A percentile compares a stretch with the other conserved stretches of the same genome.
Evolutionary conservation across 179 eudicot genomes (phyloP).

Genomic region (Spinacia oleracea): DNA sequence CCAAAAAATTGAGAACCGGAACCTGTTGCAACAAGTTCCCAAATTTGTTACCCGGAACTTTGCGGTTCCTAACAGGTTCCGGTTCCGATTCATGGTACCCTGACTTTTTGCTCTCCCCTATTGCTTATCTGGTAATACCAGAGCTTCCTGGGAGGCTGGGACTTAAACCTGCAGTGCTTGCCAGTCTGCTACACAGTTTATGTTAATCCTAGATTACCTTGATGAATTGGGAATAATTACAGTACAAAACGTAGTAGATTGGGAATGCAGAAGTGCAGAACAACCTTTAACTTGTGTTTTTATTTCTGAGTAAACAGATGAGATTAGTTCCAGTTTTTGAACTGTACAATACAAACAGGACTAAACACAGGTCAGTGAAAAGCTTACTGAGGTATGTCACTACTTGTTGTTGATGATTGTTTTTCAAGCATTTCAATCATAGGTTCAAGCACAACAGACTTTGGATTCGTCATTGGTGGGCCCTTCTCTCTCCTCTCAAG

Average conservation of each 20-base stretch:
- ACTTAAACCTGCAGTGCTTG: not conserved
- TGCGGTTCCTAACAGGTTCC: too few species aligned
- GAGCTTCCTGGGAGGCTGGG: not conserved
- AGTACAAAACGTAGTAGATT: not conserved
- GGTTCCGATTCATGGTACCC: too few species aligned
- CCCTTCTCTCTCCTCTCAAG: slow-evolving; percentile 82
- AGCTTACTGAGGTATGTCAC: slow-evolving; percentile 5
- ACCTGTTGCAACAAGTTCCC: too few species aligned
- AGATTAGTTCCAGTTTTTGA: slow-evolving; percentile 19
- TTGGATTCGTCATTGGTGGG: slow-evolving; percentile 76
- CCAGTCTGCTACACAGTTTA: not conserved
- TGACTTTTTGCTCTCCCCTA: too few species aligned
- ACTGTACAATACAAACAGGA: slow-evolving; percentile 33
- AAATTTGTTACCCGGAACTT: too few species aligned
- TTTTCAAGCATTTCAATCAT: slow-evolving; percentile 25
- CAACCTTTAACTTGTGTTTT: slow-evolving; percentile 12
- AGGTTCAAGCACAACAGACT: slow-evolving; percentile 55
- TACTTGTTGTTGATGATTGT: slow-evolving; percentile 8
- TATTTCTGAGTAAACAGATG: slow-evolving; percentile 1
- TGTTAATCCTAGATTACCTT: not conserved
- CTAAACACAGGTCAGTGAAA: not conserved
- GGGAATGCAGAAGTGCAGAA: not conserved
- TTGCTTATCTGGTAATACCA: not conserved
- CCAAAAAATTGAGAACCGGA: too few species aligned
- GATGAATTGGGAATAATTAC: not conserved